phyloP scores from a whole-genome alignment of 257 asterid species.

The Plectranthus barbatus region DNA sequence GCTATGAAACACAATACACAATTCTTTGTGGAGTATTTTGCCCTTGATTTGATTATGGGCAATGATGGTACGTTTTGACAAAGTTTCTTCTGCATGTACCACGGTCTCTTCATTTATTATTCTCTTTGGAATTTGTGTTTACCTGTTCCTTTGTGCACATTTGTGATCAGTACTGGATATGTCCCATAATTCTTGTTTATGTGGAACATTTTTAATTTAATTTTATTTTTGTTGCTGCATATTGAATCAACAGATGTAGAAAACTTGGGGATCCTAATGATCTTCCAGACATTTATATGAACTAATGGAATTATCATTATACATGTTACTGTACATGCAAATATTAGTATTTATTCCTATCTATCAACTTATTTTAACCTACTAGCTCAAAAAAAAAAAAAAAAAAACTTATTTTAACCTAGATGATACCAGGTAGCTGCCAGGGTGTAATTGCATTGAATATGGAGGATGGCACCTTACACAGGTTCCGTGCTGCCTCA shows the following conservation, averaged over 20 bases:
- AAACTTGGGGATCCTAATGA: neutral
- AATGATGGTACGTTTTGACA: slow-evolving; percentile 57
- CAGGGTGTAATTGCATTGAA: slow-evolving; percentile 83
- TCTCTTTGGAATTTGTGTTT: slow-evolving; percentile 9
- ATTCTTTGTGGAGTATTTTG: slow-evolving; percentile 92
- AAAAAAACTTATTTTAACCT: too few species aligned
- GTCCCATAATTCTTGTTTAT: neutral
- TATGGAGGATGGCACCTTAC: slow-evolving; percentile 97
- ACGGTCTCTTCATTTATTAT: slow-evolving; percentile 3
- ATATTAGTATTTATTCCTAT: neutral
- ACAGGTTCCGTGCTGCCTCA: slow-evolving; percentile 78
- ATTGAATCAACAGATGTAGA: neutral
- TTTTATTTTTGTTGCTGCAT: neutral
- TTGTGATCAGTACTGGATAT: slow-evolving; percentile 1
- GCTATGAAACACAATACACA: slow-evolving; percentile 98
- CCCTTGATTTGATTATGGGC: slow-evolving; percentile 77
- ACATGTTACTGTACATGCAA: neutral
- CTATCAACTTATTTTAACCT: neutral
- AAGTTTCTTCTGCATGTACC: slow-evolving; percentile 3
- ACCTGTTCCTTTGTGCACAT: slow-evolving; percentile 8
- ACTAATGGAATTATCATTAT: neutral
- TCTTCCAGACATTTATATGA: neutral
- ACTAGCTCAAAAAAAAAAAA: too few species aligned
- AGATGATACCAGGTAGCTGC: slow-evolving; percentile 31
- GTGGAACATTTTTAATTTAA: neutral